These are phyloP conservation scores for Mortierella sp. DNA, from an alignment of 371 early-diverging fungal species.

Conservation along the genomic window DNA sequence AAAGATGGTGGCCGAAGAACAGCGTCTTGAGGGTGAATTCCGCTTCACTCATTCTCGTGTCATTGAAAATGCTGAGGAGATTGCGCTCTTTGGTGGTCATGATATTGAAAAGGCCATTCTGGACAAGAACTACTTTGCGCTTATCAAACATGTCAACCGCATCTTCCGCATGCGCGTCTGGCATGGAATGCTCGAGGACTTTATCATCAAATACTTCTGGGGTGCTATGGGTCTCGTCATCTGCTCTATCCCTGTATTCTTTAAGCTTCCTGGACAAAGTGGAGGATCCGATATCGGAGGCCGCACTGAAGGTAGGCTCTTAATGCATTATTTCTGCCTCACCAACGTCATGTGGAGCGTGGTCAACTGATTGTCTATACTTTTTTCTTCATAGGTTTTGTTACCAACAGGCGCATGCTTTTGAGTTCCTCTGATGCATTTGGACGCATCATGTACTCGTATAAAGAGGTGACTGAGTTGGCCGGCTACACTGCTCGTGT, in stretches of 20 bases:
- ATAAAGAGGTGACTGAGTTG: conserved; percentile 90
- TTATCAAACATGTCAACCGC: conserved; percentile 87
- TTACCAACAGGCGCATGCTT: conserved; percentile 90
- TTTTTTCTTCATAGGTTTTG: conserved; percentile 69
- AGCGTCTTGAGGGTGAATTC: conserved; percentile 86
- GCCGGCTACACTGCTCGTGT: conserved; percentile 94
- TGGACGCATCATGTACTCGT: conserved; percentile 92
- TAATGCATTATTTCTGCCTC: conserved; percentile 1
- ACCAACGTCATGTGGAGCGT: background rate
- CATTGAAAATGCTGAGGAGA: conserved; percentile 92
- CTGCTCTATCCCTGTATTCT: conserved; percentile 93
- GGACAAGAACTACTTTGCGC: conserved; percentile 77
- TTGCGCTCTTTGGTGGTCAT: conserved; percentile 88
- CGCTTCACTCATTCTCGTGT: conserved; percentile 88
- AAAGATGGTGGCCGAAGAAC: conserved; percentile 86
- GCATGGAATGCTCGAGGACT: conserved; percentile 92
- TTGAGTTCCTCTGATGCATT: conserved; percentile 89
- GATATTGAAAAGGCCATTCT: conserved; percentile 81
- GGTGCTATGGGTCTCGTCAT: conserved; percentile 93
- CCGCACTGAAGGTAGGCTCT: conserved; percentile 65
- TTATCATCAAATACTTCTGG: conserved; percentile 96
- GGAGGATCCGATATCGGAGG: conserved; percentile 62
- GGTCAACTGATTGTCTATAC: background rate
- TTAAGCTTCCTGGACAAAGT: conserved; percentile 65
- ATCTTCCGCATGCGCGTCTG: conserved; percentile 83